phyloP scores from a whole-genome alignment of 1,284 basidiomycete genomes.

The Melampsora larici-populina region DNA sequence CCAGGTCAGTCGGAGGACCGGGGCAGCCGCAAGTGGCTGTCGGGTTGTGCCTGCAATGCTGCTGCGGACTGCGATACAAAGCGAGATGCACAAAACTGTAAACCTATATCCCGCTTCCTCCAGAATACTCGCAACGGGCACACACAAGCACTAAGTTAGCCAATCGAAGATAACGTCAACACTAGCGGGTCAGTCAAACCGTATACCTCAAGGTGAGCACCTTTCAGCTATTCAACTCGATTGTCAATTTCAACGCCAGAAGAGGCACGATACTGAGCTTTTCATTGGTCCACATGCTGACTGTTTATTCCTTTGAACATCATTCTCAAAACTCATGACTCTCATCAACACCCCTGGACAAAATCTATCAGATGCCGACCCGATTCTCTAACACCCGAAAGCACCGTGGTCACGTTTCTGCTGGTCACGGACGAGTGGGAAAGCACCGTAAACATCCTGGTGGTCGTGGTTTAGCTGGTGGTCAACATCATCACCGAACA shows the following conservation, averaged over 20 bases:
- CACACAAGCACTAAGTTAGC: background rate
- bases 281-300: background rate
- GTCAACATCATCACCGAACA: constrained; percentile 95
- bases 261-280: background rate
- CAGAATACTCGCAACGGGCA: constrained; percentile 2
- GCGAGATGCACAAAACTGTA: constrained; percentile 2
- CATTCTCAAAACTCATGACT: background rate
- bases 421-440: constrained; percentile 97
- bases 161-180: background rate
- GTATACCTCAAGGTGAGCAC: constrained; percentile 13
- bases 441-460: constrained; percentile 99
- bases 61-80: constrained; percentile 16
- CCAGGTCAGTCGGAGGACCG: too few relatives aligned
- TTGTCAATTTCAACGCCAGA: too few relatives aligned
- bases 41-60: too few relatives aligned
- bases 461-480: constrained; percentile 99
- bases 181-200: background rate
- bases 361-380: constrained; percentile 69
- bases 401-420: constrained; percentile 97
- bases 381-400: constrained; percentile 94
- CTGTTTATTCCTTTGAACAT: background rate
- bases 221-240: background rate
- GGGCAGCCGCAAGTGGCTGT: too few relatives aligned
- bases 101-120: constrained; percentile 13
- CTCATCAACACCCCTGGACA: background rate